These are phyloP conservation scores for Dryas drummondii DNA, from an alignment of 306 rosid genomes.

Conservation along the genomic window DNA sequence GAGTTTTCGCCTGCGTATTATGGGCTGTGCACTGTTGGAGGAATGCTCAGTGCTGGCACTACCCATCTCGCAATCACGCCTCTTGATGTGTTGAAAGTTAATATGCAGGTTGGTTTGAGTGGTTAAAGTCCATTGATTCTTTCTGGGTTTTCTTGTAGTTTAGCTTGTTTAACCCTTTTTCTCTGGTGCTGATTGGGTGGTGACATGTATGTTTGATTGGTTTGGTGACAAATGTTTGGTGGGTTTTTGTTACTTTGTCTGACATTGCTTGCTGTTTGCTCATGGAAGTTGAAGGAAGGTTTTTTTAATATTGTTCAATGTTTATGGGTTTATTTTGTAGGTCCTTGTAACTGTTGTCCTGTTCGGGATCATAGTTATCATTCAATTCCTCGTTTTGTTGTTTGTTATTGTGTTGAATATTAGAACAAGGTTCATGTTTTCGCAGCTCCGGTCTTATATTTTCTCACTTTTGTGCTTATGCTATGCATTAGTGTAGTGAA, in stretches of 20 bases:
- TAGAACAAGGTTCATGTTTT: not conserved
- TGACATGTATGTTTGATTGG: not conserved
- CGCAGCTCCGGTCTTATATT: not conserved
- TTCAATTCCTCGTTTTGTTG: not conserved
- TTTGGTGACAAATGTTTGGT: not conserved
- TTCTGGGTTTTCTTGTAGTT: not conserved
- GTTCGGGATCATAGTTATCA: not conserved
- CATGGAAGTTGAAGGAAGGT: not conserved
- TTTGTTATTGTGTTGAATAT: not conserved
- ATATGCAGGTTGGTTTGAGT: constrained; percentile 57
- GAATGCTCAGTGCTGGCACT: constrained; percentile 68
- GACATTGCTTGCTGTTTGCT: not conserved
- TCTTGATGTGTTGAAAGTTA: constrained; percentile 74
- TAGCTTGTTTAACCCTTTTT: not conserved
- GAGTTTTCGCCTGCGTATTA: constrained; percentile 59
- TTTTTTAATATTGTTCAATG: not conserved
- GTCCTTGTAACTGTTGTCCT: not conserved
- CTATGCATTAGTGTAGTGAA: not conserved
- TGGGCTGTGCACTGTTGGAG: constrained; percentile 63
- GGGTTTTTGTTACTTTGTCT: constrained; percentile 6
- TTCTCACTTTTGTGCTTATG: not conserved
- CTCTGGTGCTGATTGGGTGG: not conserved
- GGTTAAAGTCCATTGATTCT: not conserved
- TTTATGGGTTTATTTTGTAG: not conserved
- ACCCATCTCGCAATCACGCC: constrained; percentile 72